Conservation (phyloP, 129 eudicot genomes). For the Artemisia argyi region DNA sequence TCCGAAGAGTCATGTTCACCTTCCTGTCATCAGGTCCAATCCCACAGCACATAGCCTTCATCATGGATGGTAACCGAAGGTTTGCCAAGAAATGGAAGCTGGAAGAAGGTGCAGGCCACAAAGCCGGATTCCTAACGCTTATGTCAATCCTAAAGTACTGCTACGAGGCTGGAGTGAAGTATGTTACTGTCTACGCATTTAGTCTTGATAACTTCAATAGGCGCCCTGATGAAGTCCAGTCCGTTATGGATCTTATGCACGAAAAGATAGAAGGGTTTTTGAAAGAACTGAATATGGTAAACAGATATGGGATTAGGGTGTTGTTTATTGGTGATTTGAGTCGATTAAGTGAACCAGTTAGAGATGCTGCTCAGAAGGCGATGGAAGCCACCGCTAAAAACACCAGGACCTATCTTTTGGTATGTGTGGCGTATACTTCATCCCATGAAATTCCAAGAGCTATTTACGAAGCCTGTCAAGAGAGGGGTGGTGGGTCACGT, state of each 20-base stretch:
- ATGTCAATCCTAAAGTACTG: conserved; percentile 70
- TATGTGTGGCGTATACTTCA: conserved; percentile 66
- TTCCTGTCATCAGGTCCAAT: conserved; percentile 56
- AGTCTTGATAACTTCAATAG: conserved; percentile 71
- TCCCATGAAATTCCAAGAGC: conserved; percentile 61
- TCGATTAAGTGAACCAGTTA: conserved; percentile 43
- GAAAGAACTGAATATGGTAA: conserved; percentile 48
- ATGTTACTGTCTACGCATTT: conserved; percentile 57
- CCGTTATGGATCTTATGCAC: conserved; percentile 68
- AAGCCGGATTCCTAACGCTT: conserved; percentile 66
- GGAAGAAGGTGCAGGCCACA: conserved; percentile 67
- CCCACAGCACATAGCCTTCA: conserved; percentile 67
- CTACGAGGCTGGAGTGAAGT: conserved; percentile 58
- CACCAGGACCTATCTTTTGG: conserved; percentile 35
- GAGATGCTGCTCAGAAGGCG: conserved; percentile 53
- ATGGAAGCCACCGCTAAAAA: conserved; percentile 54
- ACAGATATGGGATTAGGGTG: conserved; percentile 53
- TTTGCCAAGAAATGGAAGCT: conserved; percentile 50
- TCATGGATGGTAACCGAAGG: conserved; percentile 74
- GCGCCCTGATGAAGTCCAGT: conserved; percentile 54
- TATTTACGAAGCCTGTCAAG: conserved; percentile 47
- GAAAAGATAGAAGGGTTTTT: conserved; percentile 68
- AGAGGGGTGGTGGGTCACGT: conserved; percentile 21
- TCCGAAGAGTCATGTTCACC: conserved; percentile 41
- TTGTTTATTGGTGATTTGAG: conserved; percentile 60